A percentile compares a stretch with the other conserved stretches of the same genome.
Conservation (phyloP, 2,329 filamentous ascomycete species). For the Blumeriella jaapii region DNA sequence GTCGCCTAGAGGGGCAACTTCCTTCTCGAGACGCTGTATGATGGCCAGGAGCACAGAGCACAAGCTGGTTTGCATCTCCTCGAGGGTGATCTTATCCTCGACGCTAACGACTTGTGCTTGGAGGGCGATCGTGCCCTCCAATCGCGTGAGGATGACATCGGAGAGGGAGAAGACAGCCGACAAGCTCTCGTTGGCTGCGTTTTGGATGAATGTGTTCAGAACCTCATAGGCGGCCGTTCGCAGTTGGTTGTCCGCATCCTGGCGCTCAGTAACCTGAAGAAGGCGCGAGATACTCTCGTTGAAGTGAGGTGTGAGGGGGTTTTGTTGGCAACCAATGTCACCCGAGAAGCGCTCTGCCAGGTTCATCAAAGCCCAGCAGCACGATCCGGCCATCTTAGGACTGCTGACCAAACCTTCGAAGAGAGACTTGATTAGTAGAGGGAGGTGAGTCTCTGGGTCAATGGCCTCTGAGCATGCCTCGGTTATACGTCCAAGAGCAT, state of each 20-base stretch:
- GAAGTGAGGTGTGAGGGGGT: slow-evolving; percentile 85
- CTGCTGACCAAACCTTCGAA: slow-evolving; percentile 85
- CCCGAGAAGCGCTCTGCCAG: slow-evolving; percentile 90
- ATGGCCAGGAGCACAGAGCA: slow-evolving; percentile 86
- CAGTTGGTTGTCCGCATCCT: slow-evolving; percentile 75
- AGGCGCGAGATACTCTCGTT: slow-evolving; percentile 81
- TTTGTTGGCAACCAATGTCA: slow-evolving; percentile 64
- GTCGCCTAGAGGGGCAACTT: slow-evolving; percentile 82
- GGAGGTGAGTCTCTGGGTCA: slow-evolving; percentile 71
- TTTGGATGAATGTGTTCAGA: slow-evolving; percentile 85
- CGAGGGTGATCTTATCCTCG: slow-evolving; percentile 88
- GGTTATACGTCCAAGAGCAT: slow-evolving; percentile 89
- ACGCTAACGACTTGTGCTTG: slow-evolving; percentile 92
- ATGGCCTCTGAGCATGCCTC: slow-evolving; percentile 88
- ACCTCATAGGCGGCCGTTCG: slow-evolving; percentile 96
- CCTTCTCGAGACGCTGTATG: slow-evolving; percentile 79
- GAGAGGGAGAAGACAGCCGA: slow-evolving; percentile 70
- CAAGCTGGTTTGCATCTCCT: slow-evolving; percentile 96
- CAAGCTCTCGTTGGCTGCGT: slow-evolving; percentile 78
- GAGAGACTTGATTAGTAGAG: slow-evolving; percentile 73
- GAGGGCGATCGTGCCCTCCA: slow-evolving; percentile 82
- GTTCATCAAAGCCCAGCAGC: slow-evolving; percentile 99
- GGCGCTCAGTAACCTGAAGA: slow-evolving; percentile 71
- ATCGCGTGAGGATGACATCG: slow-evolving; percentile 77
- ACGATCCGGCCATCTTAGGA: slow-evolving; percentile 94